Evolutionary conservation across 2,329 filamentous ascomycete genomes (phyloP).

Genomic region (Sarocladium brachiariae): DNA sequence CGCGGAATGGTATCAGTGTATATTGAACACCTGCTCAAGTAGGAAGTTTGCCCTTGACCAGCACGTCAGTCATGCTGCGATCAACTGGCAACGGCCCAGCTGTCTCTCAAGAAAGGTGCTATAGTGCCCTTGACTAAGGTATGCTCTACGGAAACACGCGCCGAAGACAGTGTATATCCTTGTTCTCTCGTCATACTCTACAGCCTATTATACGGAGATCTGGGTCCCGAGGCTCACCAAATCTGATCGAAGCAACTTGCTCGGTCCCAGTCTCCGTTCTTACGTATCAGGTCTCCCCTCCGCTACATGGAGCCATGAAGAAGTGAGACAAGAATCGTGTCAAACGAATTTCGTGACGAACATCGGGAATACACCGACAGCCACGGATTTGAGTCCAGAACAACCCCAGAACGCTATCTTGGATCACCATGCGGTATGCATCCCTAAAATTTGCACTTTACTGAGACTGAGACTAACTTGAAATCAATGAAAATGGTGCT

Average conservation of each 20-base stretch:
- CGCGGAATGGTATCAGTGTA: too few species aligned
- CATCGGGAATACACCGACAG: not conserved
- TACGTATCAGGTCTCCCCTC: constrained; percentile 1
- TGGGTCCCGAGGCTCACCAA: constrained; percentile 8
- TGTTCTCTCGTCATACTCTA: not conserved
- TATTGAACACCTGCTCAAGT: too few species aligned
- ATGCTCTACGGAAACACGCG: constrained; percentile 6
- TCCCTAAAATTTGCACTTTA: not conserved
- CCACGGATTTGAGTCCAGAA: not conserved
- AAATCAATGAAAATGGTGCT: too few species aligned
- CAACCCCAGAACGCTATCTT: not conserved
- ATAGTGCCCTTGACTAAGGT: constrained; percentile 4
- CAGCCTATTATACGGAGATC: constrained; percentile 5
- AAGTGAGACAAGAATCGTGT: too few species aligned
- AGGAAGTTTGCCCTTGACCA: too few species aligned
- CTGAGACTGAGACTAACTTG: too few species aligned
- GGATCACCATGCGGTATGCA: not conserved
- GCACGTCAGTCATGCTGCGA: too few species aligned
- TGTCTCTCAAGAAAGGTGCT: too few species aligned
- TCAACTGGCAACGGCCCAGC: too few species aligned
- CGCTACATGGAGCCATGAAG: constrained; percentile 3
- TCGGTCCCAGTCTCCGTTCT: constrained; percentile 4
- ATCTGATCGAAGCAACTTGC: too few species aligned
- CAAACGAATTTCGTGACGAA: not conserved
- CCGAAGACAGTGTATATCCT: too few species aligned